phyloP scores from a whole-genome alignment of 2,329 filamentous ascomycete species.

The Niveomyces coronatus region DNA sequence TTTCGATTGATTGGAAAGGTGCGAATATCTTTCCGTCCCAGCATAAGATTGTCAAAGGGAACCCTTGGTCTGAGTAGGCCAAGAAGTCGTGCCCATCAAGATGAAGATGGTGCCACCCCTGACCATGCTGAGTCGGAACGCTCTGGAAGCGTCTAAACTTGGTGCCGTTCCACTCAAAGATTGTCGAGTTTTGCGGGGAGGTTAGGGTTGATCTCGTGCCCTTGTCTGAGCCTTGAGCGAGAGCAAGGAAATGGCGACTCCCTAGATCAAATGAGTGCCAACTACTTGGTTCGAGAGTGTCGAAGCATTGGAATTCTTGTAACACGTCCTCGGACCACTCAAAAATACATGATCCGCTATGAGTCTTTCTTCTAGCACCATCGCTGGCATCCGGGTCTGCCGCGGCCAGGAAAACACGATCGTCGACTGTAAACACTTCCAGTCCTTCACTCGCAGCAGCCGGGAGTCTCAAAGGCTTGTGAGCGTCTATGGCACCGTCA shows the following conservation, averaged over 20 bases:
- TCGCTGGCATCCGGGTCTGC: too few species aligned
- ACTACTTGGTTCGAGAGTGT: too few species aligned
- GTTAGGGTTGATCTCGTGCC: too few species aligned
- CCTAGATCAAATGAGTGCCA: neutral
- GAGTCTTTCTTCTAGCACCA: too few species aligned
- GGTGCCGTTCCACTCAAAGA: conserved; percentile 2
- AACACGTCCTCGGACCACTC: too few species aligned
- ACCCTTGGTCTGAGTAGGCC: neutral
- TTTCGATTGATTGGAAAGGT: neutral
- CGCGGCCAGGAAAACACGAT: too few species aligned
- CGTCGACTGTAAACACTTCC: too few species aligned
- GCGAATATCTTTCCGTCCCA: neutral
- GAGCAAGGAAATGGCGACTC: neutral
- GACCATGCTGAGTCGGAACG: neutral
- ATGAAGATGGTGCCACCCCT: neutral
- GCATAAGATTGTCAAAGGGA: neutral
- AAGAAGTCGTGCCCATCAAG: neutral
- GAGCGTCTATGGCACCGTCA: too few species aligned
- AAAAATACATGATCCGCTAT: too few species aligned
- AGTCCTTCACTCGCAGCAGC: too few species aligned
- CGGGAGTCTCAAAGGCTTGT: too few species aligned
- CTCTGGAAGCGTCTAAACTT: neutral
- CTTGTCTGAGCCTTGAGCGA: neutral
- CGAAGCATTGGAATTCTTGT: too few species aligned
- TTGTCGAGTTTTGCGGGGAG: neutral